These are phyloP conservation scores for Aquanectria penicillioides DNA, from an alignment of 2,329 filamentous ascomycete genomes.

Conservation along the genomic window DNA sequence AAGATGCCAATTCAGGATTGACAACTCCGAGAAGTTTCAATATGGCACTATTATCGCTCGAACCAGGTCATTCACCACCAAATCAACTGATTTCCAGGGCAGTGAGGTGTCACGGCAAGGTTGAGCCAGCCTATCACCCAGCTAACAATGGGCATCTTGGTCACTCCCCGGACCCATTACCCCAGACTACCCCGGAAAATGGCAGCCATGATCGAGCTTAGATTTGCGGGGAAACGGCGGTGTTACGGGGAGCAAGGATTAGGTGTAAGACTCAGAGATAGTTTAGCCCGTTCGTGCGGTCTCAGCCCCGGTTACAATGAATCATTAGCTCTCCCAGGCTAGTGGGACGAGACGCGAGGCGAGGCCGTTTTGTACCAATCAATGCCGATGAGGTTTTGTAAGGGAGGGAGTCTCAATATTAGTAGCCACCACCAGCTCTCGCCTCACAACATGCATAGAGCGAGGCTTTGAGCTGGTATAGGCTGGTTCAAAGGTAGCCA, in stretches of 20 bases:
- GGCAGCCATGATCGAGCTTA: conserved; percentile 21
- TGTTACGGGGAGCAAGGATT: not conserved
- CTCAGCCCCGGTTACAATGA: conserved; percentile 10
- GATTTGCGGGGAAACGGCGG: conserved; percentile 23
- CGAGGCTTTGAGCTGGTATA: too few relatives aligned
- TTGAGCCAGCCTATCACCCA: not conserved
- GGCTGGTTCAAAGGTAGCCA: too few relatives aligned
- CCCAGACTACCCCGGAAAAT: conserved; percentile 34
- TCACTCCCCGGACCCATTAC: conserved; percentile 10
- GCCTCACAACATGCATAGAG: too few relatives aligned
- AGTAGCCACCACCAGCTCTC: too few relatives aligned
- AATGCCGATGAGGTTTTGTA: too few relatives aligned
- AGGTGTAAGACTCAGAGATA: not conserved
- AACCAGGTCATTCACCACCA: not conserved
- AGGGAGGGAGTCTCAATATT: too few relatives aligned
- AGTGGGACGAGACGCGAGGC: too few relatives aligned
- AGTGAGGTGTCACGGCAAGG: not conserved
- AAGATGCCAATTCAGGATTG: not conserved
- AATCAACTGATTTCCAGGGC: conserved; percentile 1
- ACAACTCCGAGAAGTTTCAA: not conserved
- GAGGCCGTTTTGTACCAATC: too few relatives aligned
- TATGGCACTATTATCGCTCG: conserved; percentile 1
- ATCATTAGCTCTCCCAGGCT: too few relatives aligned
- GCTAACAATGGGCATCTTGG: not conserved
- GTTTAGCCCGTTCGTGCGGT: not conserved